Conservation (phyloP, 2,329 filamentous ascomycete species). For the Xylariaceae sp. region DNA sequence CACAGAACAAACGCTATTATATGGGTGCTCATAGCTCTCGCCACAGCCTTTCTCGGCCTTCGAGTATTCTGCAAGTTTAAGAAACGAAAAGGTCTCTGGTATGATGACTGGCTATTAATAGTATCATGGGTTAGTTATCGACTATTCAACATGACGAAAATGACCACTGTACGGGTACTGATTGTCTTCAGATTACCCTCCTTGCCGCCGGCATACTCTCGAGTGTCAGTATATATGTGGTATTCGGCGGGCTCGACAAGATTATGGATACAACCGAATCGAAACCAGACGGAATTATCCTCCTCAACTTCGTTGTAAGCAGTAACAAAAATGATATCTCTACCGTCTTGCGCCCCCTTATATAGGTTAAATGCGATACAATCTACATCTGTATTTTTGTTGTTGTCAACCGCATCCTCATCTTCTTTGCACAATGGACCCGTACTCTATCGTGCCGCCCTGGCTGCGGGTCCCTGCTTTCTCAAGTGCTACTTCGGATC, state of each 20-base stretch:
- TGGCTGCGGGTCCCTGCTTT: background rate
- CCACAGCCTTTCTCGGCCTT: slow-evolving; percentile 13
- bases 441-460: too few relatives aligned
- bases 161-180: background rate
- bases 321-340: background rate
- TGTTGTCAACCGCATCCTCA: too few relatives aligned
- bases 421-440: too few relatives aligned
- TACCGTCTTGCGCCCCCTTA: too few relatives aligned
- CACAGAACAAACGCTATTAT: background rate
- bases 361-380: too few relatives aligned
- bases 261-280: slow-evolving; percentile 12
- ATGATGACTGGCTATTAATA: slow-evolving; percentile 16
- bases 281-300: slow-evolving; percentile 23
- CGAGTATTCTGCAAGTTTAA: slow-evolving; percentile 16
- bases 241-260: slow-evolving; percentile 13
- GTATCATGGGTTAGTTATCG: slow-evolving; percentile 15
- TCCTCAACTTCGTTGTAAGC: slow-evolving; percentile 25
- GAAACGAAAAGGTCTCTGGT: slow-evolving; percentile 10
- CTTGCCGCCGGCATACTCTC: slow-evolving; percentile 22
- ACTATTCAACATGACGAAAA: background rate
- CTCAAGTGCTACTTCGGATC: background rate
- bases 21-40: slow-evolving; percentile 17
- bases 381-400: too few relatives aligned
- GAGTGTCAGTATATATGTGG: slow-evolving; percentile 20
- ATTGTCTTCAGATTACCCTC: slow-evolving; percentile 19